Base-by-base conservation (phyloP, 108 stramenopile genomes). In the Cyclotella choctawhatcheeana region DNA sequence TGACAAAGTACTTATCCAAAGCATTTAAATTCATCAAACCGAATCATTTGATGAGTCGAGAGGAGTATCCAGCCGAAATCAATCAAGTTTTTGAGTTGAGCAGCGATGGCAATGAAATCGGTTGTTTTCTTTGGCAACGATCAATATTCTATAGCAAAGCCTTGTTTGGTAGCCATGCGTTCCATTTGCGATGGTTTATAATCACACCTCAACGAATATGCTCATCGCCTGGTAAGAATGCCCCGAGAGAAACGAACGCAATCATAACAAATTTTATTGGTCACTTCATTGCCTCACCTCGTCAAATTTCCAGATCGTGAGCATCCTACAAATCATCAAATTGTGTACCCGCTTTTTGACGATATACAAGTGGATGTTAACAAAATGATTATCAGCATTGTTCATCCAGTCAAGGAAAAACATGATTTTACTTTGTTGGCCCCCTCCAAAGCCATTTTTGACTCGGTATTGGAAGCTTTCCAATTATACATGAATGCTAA, bases 141-240 rank as follows among this genome's bases (percentile, higher is more conserved):
- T 87, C 85, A 5, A 52, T 73, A 5, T 92, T 92, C 53, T 92
- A 92, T 66, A 82, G 69, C 45, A 88, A 85, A 62, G 86, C 86
- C 17, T 53, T 68, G 20, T 76, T 86, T 59, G 84, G 74, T 17
- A 55, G 66, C 0, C 67, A 86, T 74, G 91, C 83, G 17, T 92
- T 88, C 77, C 79, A 86, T 45, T 63, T 89, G 34, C 75, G 88
- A 31, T 89, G 88, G 88, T 92, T 92, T 52, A 84, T 76, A 44
- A 74, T 92, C 31, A 77, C 84, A 13, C 61, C 77, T 17, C 58
- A 81, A 27, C 56, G 64, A 60, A 76, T 92, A n/a, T 30, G 48
- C n/a, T 86, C 84, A 10, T 82, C 89, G n/a, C n/a, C n/a, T n/a
- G n/a, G n/a, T n/a, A n/a, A n/a, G n/a, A n/a, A n/a, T n/a, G n/a